These are phyloP conservation scores for Bigelowiella natans DNA, from an alignment of 78 protist species.

Conservation along the genomic window DNA sequence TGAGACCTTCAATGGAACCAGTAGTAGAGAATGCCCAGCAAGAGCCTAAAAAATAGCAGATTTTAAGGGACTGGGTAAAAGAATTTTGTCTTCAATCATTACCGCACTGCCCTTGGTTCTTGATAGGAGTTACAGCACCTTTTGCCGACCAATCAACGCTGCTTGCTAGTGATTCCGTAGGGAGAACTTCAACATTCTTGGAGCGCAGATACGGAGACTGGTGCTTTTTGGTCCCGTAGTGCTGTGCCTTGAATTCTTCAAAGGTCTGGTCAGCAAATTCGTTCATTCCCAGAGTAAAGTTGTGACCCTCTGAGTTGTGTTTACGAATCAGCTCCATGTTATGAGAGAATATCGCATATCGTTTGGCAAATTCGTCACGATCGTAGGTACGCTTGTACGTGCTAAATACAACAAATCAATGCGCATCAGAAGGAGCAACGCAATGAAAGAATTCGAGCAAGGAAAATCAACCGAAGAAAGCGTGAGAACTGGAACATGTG, in stretches of 20 bases:
- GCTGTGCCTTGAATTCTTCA: background rate
- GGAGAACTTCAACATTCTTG: background rate
- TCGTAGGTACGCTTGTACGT: background rate
- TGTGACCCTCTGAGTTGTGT: background rate
- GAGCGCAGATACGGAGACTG: background rate
- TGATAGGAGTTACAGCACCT: background rate
- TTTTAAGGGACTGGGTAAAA: constrained; percentile 22
- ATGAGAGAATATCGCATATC: background rate
- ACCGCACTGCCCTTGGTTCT: background rate
- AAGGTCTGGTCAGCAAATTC: background rate
- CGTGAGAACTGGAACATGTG: no score
- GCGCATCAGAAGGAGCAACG: no score
- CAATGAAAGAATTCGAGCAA: no score
- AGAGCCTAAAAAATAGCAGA: constrained; percentile 61
- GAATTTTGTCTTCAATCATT: no score
- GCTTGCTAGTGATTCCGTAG: background rate
- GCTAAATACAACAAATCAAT: no score
- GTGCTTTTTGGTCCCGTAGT: background rate
- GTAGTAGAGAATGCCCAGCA: constrained; percentile 72
- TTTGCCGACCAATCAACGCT: background rate
- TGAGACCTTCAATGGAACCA: constrained; percentile 23
- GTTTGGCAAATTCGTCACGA: background rate
- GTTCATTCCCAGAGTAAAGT: background rate
- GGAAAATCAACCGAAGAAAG: no score
- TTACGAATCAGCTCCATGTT: background rate